These are phyloP conservation scores for Neolentinus lepideus DNA, from an alignment of 1,284 basidiomycete genomes.

Conservation along the genomic window DNA sequence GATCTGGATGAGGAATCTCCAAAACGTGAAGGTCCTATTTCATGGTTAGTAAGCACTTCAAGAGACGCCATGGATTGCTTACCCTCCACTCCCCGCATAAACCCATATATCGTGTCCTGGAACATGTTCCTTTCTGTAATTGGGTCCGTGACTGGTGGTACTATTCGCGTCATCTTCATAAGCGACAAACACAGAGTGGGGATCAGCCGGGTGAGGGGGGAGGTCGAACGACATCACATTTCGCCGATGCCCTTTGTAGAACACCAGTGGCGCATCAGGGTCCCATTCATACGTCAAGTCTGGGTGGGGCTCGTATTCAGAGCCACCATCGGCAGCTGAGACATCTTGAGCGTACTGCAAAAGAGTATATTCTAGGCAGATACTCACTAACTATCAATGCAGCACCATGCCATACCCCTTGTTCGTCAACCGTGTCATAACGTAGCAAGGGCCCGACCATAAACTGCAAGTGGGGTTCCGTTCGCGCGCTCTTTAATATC, in stretches of 20 bases:
- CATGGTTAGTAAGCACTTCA: too few species aligned
- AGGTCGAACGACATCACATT: conserved; percentile 41
- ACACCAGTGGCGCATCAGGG: conserved; percentile 29
- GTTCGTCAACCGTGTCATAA: conserved; percentile 82
- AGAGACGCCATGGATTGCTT: too few species aligned
- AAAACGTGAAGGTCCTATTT: conserved; percentile 80
- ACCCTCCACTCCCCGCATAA: conserved; percentile 66
- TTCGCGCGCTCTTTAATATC: conserved; percentile 46
- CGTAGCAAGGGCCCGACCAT: conserved; percentile 87
- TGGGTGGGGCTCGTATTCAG: conserved; percentile 74
- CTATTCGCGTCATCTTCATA: conserved; percentile 9
- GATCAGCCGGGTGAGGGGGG: conserved; percentile 67
- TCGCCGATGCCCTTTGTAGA: conserved; percentile 12
- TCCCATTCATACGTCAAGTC: conserved; percentile 76
- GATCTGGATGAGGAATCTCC: conserved; percentile 88
- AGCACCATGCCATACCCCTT: conserved; percentile 80
- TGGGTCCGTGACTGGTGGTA: conserved; percentile 20
- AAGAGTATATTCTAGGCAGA: background rate
- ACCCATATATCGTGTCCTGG: conserved; percentile 76
- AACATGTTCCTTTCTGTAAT: conserved; percentile 34
- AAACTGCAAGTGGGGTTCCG: conserved; percentile 68
- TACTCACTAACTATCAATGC: conserved; percentile 78
- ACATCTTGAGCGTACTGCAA: background rate
- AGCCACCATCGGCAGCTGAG: conserved; percentile 72
- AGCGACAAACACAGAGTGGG: conserved; percentile 31